A percentile compares a stretch with the other conserved stretches of the same genome.
phyloP scores from a whole-genome alignment of 2,329 filamentous ascomycete species.

The Lasiodiplodia sp. region DNA sequence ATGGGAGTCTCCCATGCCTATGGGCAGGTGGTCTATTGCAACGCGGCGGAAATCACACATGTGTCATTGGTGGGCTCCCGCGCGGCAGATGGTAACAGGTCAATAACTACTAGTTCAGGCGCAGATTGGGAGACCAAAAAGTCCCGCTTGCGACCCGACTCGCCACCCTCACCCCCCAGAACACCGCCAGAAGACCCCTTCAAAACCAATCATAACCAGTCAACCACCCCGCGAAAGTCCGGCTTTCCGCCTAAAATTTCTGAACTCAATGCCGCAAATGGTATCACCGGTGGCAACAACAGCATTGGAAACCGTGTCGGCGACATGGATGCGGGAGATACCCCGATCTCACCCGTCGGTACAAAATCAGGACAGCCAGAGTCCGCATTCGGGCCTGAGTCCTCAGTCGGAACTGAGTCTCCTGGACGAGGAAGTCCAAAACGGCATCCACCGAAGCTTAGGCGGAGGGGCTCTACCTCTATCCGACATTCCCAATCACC shows the following conservation, averaged over 20 bases:
- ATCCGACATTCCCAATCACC: conserved; percentile 19
- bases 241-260: conserved; percentile 14
- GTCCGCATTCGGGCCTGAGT: conserved; percentile 16
- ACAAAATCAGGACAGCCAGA: conserved; percentile 14
- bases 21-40: not conserved
- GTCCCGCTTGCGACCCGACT: conserved; percentile 22
- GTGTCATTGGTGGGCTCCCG: conserved; percentile 9
- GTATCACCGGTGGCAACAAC: not conserved
- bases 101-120: conserved; percentile 30
- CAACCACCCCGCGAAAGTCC: not conserved
- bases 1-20: not conserved
- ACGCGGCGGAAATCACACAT: not conserved
- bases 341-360: conserved; percentile 11
- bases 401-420: conserved; percentile 20
- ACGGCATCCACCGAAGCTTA: conserved; percentile 31
- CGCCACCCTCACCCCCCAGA: conserved; percentile 26
- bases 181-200: conserved; percentile 23
- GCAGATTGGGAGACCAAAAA: conserved; percentile 15
- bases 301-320: conserved; percentile 2
- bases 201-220: not conserved
- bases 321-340: conserved; percentile 6
- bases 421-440: conserved; percentile 30
- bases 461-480: conserved; percentile 25
- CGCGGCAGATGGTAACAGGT: conserved; percentile 24
- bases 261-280: conserved; percentile 13